A percentile compares a stretch with the other conserved stretches of the same genome.
phyloP scores from a whole-genome alignment of 2,329 filamentous ascomycete species.

The Colletotrichum tamarilloi region DNA sequence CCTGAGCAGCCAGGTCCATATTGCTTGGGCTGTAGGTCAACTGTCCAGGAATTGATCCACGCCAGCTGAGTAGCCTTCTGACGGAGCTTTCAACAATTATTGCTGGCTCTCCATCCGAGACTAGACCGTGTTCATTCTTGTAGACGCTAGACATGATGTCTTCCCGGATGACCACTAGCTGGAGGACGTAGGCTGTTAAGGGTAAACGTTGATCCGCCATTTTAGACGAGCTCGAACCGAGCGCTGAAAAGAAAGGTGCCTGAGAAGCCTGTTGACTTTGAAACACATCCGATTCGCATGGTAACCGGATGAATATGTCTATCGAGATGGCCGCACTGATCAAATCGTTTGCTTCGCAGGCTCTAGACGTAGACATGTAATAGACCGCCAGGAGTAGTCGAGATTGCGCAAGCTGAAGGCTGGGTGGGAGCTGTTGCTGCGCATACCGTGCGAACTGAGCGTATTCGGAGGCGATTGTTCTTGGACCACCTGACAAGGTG shows the following conservation, averaged over 20 bases:
- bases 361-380: slow-evolving; percentile 70
- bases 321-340: slow-evolving; percentile 71
- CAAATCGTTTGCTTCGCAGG: slow-evolving; percentile 71
- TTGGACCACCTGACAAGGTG: slow-evolving; percentile 50
- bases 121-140: slow-evolving; percentile 12
- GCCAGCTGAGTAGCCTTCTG: slow-evolving; percentile 68
- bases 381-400: slow-evolving; percentile 75
- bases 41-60: slow-evolving; percentile 62
- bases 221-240: slow-evolving; percentile 40
- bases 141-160: slow-evolving; percentile 71
- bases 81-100: slow-evolving; percentile 58
- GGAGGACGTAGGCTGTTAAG: slow-evolving; percentile 69
- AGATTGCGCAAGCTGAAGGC: slow-evolving; percentile 73
- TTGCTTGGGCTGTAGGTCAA: slow-evolving; percentile 67
- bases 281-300: slow-evolving; percentile 69
- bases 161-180: slow-evolving; percentile 73
- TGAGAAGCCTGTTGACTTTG: slow-evolving; percentile 68
- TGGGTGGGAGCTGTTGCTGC: slow-evolving; percentile 45
- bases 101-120: slow-evolving; percentile 36
- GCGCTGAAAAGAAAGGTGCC: slow-evolving; percentile 70
- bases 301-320: slow-evolving; percentile 75
- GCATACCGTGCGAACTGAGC: slow-evolving; percentile 68
- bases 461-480: slow-evolving; percentile 51
- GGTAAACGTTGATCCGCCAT: slow-evolving; percentile 49
- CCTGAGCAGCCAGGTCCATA: slow-evolving; percentile 64